Evolutionary conservation across 2,329 filamentous ascomycete genomes (phyloP), one percentile per base, ranked within the genome.

Genomic region (Epichloe coenophiala): DNA sequence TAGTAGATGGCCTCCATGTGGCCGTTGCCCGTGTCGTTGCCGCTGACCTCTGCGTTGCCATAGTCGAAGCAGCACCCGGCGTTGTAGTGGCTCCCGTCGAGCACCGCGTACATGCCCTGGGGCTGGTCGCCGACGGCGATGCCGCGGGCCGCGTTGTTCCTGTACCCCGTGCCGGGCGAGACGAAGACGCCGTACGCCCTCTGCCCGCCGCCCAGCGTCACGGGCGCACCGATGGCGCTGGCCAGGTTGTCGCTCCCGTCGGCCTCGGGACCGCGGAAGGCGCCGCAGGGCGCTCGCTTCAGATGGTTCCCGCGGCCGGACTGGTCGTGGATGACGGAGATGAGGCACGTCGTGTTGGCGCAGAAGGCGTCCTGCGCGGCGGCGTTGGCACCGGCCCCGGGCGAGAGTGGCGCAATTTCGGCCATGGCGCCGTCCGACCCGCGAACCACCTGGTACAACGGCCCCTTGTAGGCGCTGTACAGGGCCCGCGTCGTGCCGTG

Each of bases 1-100:
- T 72, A 84, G 70, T 84, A 84, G 52, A 84, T 77, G 50, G 81
- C 77, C 60, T 85, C 81, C 81, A 85, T 85, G 58, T 83, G 80
- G 15, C 77, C 81, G 49, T 76, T 73, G 3, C 81, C 81, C 0
- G 78, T 76, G 52, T 80, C 76, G 2, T 3, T 54, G 52, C 60
- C 73, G 61, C 56, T 78, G 3, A 67, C 71, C 65, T 80, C 77
- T 44, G 75, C 76, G 45, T 79, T 79, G 45, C 76, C 76, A 47
- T 78, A 79, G 61, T 79, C 75, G 56, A 77, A 78, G 59, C 71
- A 81, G 65, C 77, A 81, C 6, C 53, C 70, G 21, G 62, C 67
- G 56, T 80, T 81, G 68, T 74, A 81, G 57, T 81, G 77, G 0
- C 74, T 78, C 0, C 77, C 78, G 55, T 81, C 78, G 3, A 81